Evolutionary conservation across 768 basidiomycete genomes (phyloP).

Genomic region (Pisolithus albus): DNA sequence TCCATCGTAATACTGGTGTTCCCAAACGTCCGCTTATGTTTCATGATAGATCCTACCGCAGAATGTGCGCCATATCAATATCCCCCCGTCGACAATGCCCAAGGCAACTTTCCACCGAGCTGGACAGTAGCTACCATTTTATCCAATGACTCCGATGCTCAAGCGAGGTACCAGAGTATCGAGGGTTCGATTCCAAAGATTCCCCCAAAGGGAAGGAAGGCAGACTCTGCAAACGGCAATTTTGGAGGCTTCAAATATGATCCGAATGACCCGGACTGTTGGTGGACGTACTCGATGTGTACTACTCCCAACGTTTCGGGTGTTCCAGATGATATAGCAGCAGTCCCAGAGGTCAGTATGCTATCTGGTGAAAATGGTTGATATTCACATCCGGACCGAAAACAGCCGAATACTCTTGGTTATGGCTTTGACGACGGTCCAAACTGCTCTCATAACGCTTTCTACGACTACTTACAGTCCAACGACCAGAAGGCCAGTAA

Average conservation of each 20-base stretch:
- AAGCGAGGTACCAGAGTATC: conserved; percentile 35
- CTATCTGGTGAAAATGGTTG: not conserved
- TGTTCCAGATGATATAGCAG: conserved; percentile 28
- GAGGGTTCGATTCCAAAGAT: conserved; percentile 36
- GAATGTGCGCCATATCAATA: conserved; percentile 40
- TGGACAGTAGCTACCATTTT: conserved; percentile 38
- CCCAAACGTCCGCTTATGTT: not conserved
- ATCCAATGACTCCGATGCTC: conserved; percentile 32
- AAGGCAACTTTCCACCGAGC: conserved; percentile 33
- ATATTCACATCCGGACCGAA: not conserved
- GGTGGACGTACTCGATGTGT: conserved; percentile 42
- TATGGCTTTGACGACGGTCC: conserved; percentile 63
- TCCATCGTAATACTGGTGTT: not conserved
- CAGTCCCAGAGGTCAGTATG: conserved; percentile 31
- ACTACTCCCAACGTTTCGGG: conserved; percentile 35
- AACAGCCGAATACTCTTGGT: conserved; percentile 47
- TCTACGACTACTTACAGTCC: conserved; percentile 46
- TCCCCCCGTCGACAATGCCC: conserved; percentile 23
- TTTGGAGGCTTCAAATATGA: not conserved
- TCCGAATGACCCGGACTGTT: conserved; percentile 1
- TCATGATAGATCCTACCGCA: conserved; percentile 20
- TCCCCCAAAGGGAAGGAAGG: conserved; percentile 25
- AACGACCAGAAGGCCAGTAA: conserved; percentile 57
- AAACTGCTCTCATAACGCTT: conserved; percentile 57
- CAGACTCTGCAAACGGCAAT: not conserved